phyloP scores from a whole-genome alignment of 805 yeast species.

The Vanderwaltozyma verrucispora region DNA sequence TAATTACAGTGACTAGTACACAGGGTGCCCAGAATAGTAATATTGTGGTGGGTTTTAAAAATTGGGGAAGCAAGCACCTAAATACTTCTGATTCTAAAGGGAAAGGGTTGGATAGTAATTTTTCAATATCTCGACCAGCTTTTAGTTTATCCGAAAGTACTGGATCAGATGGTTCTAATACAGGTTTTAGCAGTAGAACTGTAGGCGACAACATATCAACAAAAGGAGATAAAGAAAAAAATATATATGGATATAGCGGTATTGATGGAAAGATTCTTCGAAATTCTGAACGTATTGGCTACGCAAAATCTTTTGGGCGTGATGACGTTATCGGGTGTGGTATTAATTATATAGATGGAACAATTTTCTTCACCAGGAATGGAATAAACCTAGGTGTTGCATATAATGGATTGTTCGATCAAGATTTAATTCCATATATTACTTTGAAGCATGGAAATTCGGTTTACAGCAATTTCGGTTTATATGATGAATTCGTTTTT shows the following conservation, averaged over 20 bases:
- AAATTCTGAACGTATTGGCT: conserved; percentile 13
- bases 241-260: conserved; percentile 23
- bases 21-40: conserved; percentile 21
- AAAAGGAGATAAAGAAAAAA: conserved; percentile 2
- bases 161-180: neutral
- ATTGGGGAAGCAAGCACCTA: neutral
- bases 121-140: neutral
- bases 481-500: conserved; percentile 43
- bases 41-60: conserved; percentile 22
- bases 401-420: conserved; percentile 35
- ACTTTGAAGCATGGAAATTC: conserved; percentile 32
- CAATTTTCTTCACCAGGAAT: conserved; percentile 71
- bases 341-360: conserved; percentile 50
- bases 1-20: conserved; percentile 18
- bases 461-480: conserved; percentile 33
- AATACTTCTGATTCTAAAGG: neutral
- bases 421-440: conserved; percentile 37
- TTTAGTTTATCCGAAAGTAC: neutral
- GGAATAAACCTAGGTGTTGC: conserved; percentile 56
- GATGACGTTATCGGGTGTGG: conserved; percentile 80
- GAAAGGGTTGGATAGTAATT: neutral
- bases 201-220: neutral
- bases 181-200: neutral
- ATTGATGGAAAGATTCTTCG: conserved; percentile 22
- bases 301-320: conserved; percentile 33